A percentile compares a stretch with the other conserved stretches of the same genome.
phyloP scores from a whole-genome alignment of 495 filamentous ascomycete species.

The Daldinia concentrica region DNA sequence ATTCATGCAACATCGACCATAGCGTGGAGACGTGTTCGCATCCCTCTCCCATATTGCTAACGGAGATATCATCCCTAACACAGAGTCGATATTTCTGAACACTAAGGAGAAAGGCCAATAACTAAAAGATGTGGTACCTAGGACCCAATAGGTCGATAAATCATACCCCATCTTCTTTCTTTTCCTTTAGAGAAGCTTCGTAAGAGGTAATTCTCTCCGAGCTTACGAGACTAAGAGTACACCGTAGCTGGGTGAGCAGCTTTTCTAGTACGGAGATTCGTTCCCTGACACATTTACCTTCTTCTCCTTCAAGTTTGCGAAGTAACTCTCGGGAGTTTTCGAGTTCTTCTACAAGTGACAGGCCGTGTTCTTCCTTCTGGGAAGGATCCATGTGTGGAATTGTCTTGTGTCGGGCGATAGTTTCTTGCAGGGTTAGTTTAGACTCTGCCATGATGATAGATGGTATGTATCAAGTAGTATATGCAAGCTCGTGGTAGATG shows the following conservation, averaged over 20 bases:
- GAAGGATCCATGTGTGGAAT: background rate
- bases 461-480: background rate
- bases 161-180: background rate
- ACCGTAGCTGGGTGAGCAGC: background rate
- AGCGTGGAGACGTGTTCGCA: background rate
- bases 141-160: background rate
- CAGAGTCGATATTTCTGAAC: too few species aligned
- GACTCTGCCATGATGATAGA: background rate
- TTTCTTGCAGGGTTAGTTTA: background rate
- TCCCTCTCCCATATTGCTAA: background rate
- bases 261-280: background rate
- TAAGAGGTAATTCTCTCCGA: background rate
- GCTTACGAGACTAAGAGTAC: background rate
- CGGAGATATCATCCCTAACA: too few species aligned
- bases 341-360: background rate
- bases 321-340: background rate
- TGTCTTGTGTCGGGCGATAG: background rate
- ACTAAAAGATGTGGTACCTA: too few species aligned
- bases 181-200: background rate
- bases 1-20: background rate
- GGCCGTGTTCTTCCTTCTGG: background rate
- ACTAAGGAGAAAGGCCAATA: too few species aligned
- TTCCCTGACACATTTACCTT: background rate
- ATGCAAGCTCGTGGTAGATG: background rate
- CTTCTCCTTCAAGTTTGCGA: background rate